Base-by-base conservation (phyloP, 208 protist species). In the Trypanosoma mega region DNA sequence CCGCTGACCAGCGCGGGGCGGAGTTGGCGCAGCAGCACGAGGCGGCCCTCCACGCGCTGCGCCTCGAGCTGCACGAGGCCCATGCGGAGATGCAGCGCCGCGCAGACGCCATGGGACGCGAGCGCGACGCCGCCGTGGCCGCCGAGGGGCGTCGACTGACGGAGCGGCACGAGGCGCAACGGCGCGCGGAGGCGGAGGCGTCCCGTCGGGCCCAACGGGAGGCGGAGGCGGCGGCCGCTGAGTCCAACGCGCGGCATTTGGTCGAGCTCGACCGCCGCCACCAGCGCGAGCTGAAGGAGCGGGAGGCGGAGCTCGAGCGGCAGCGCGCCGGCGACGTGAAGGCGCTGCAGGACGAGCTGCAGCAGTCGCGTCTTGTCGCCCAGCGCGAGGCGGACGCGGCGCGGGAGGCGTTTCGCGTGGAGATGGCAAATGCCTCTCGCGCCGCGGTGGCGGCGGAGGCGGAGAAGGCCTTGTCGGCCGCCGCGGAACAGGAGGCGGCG, bases 371-470 rank as follows among this genome's bases (percentile, higher is more conserved):
- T 2, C 56, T 34, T 23, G 16, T 36, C 23, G 41, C n/a, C 2
- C 30, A 30, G 43, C 56, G 27, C 23, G 9, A 29, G 4, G 56
- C 39, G 23, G 41, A 63, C 5, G 34, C 34, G 34, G 8, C 6
- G 34, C 34, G 34, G 34, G 12, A 16, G 8, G 34, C 34, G 34
- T 12, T 6, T 6, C 12, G 34, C 34, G 34, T 12, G 34, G 34
- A 6, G 34, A 12, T 12, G 34, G 34, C 34, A 6, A 12, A 39
- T 12, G 34, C 34, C 34, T 6, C 34, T n/a, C 36, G 34, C 37
- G 47, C 49, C 0, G 62, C 57, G 34, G 49, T 51, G 45, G 34
- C 39, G 29, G 43, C 62, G 34, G 56, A 67, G 31, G 30, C 36
- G 5, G 58, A 65, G 14, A 20, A 37, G n/a, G 31, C 41, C 8